Evolutionary conservation across 352 stramenopile genomes (phyloP).

Genomic region (Pythium aquatile): DNA sequence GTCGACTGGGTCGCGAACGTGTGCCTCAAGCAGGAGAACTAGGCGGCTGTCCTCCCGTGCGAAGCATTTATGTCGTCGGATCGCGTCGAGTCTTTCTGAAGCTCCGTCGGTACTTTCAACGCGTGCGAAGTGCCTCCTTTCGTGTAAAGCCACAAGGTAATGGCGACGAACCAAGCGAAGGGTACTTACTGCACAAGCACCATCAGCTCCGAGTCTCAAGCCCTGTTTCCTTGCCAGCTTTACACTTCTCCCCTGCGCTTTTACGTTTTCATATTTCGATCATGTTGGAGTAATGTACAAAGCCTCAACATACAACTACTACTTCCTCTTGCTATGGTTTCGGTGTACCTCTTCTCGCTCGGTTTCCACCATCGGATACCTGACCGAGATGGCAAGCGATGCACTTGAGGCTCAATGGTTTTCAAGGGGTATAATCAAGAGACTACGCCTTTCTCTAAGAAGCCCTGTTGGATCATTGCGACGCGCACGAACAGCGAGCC

Average conservation of each 20-base stretch:
- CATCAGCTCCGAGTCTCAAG: too few species aligned
- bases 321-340: too few species aligned
- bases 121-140: not conserved
- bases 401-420: too few species aligned
- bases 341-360: too few species aligned
- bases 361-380: too few species aligned
- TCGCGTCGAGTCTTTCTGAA: not conserved
- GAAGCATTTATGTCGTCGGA: slow-evolving; percentile 4
- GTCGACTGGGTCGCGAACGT: slow-evolving; percentile 45
- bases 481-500: slow-evolving; percentile 8
- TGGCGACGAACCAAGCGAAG: not conserved
- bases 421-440: not conserved
- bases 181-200: too few species aligned
- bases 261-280: slow-evolving; percentile 5
- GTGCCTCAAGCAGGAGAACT: slow-evolving; percentile 30
- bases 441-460: slow-evolving; percentile 15
- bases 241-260: slow-evolving; percentile 3
- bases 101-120: not conserved
- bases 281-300: not conserved
- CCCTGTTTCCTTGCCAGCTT: not conserved
- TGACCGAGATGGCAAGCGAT: too few species aligned
- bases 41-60: not conserved
- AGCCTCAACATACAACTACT: not conserved
- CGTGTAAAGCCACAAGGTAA: not conserved
- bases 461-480: slow-evolving; percentile 2